Conservation (phyloP, 192 early-diverging fungal species). For the Phycomyces nitens region DNA sequence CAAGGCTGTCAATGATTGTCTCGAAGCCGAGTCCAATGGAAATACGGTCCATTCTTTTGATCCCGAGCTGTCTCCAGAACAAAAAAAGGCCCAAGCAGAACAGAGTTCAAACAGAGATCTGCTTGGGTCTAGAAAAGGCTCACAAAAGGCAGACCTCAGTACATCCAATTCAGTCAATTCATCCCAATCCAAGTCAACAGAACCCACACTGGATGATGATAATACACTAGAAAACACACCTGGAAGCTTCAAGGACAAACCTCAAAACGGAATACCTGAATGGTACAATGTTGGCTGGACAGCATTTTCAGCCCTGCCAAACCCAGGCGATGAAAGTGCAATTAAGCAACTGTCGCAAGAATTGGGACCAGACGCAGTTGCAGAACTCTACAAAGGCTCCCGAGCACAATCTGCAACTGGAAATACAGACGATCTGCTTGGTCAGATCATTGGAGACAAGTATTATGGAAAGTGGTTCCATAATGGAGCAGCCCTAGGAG, state of each 20-base stretch:
- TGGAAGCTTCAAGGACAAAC: background rate
- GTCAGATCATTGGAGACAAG: conserved; percentile 29
- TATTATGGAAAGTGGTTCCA: conserved; percentile 39
- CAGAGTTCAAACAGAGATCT: background rate
- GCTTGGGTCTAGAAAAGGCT: too few relatives aligned
- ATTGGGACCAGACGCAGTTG: conserved; percentile 5
- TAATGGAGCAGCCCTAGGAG: conserved; percentile 20
- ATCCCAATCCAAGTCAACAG: too few relatives aligned
- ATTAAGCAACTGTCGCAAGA: background rate
- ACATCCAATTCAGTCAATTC: too few relatives aligned
- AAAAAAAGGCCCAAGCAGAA: background rate
- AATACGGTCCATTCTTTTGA: conserved; percentile 6
- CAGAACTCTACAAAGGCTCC: conserved; percentile 8
- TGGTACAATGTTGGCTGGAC: conserved; percentile 31
- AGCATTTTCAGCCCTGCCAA: conserved; percentile 26
- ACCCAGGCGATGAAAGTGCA: conserved; percentile 26
- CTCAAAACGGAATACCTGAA: conserved; percentile 1
- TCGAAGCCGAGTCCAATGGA: too few relatives aligned
- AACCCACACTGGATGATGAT: background rate
- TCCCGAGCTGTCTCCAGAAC: conserved; percentile 1
- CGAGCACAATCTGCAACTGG: conserved; percentile 5
- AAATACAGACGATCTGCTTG: conserved; percentile 16
- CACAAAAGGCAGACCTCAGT: background rate
- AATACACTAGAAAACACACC: conserved; percentile 4
- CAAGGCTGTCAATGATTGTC: too few relatives aligned